These are phyloP conservation scores for Cardamine occulta DNA, from an alignment of 345 rosid species.

Conservation along the genomic window DNA sequence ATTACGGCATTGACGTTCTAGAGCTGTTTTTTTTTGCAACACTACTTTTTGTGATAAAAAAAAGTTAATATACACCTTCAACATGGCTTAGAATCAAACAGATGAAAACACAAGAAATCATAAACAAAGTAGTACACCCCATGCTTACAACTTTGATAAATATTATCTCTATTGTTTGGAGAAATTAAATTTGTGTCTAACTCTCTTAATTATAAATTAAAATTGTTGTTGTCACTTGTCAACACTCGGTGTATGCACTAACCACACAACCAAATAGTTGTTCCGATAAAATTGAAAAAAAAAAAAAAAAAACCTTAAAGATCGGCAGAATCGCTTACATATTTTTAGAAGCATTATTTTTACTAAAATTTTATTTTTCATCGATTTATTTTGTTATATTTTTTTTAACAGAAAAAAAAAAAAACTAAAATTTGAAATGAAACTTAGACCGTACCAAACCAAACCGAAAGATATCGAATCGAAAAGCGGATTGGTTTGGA, in stretches of 20 bases:
- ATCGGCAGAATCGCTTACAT: background rate
- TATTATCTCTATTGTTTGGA: background rate
- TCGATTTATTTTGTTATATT: too few relatives aligned
- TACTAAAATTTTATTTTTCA: too few relatives aligned
- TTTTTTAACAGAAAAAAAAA: too few relatives aligned
- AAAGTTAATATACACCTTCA: conserved; percentile 6
- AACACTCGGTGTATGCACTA: background rate
- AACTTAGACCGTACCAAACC: background rate
- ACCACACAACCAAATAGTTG: background rate
- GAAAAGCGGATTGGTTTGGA: conserved; percentile 7
- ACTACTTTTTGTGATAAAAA: background rate
- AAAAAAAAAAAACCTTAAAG: background rate
- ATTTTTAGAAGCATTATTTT: background rate
- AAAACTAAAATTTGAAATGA: background rate
- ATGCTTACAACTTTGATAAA: background rate
- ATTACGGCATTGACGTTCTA: background rate
- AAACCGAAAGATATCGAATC: background rate
- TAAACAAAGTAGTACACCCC: conserved; percentile 17
- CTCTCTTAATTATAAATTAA: background rate
- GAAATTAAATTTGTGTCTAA: background rate
- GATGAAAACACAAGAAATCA: conserved; percentile 15
- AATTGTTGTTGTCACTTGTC: background rate
- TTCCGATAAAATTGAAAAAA: background rate
- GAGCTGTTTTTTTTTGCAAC: background rate
- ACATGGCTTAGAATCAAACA: conserved; percentile 14